phyloP scores from a whole-genome alignment of 257 asterid genomes.

The Przewalskia tangutica region DNA sequence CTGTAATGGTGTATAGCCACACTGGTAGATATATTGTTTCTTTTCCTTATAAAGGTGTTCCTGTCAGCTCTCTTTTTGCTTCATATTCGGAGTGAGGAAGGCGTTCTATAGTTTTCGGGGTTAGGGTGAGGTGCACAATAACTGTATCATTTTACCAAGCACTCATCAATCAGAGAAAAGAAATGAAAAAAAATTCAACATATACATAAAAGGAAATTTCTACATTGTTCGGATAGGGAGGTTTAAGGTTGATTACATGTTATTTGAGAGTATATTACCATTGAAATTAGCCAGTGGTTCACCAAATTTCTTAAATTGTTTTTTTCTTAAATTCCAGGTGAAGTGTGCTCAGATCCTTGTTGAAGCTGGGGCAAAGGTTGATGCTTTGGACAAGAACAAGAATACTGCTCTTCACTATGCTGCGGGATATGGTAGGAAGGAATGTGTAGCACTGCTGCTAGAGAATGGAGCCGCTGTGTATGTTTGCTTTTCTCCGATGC shows the following conservation, averaged over 20 bases:
- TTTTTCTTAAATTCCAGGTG: slow-evolving; percentile 31
- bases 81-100: neutral
- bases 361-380: slow-evolving; percentile 95
- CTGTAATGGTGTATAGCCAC: neutral
- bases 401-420: slow-evolving; percentile 99
- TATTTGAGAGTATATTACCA: neutral
- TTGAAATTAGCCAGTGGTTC: neutral
- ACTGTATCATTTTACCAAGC: neutral
- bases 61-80: neutral
- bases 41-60: neutral
- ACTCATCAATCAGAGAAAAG: neutral
- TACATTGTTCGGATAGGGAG: neutral
- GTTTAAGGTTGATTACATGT: neutral
- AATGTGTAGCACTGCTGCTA: slow-evolving; percentile 83
- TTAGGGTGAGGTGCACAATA: neutral
- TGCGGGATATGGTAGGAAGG: slow-evolving; percentile 97
- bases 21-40: neutral
- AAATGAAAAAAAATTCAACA: neutral
- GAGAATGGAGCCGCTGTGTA: slow-evolving; percentile 99
- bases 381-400: slow-evolving; percentile 90
- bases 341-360: slow-evolving; percentile 88
- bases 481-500: slow-evolving; percentile 14
- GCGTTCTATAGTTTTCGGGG: neutral
- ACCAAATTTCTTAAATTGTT: neutral
- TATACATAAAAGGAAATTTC: neutral